Evolutionary conservation across 2,329 filamentous ascomycete genomes (phyloP).

Genomic region (Chaetomiaceae sp.): DNA sequence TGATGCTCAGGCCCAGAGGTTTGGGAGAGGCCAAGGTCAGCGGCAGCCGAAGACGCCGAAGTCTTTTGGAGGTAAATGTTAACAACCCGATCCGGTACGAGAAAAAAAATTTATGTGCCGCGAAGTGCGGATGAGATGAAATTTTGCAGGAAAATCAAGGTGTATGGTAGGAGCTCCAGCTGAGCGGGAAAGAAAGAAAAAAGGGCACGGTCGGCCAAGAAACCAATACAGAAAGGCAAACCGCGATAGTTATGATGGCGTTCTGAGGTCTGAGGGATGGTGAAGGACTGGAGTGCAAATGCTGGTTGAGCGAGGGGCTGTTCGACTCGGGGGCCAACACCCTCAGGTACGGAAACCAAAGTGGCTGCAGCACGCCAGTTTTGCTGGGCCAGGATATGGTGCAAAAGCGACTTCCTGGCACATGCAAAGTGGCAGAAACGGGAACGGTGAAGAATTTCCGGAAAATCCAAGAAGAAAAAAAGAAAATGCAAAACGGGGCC

Average conservation of each 20-base stretch:
- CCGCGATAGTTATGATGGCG: too few species aligned
- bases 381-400: too few species aligned
- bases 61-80: conserved; percentile 47
- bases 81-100: conserved; percentile 1
- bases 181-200: too few species aligned
- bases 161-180: not conserved
- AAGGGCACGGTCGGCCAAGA: too few species aligned
- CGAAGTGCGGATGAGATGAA: not conserved
- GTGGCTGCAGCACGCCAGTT: too few species aligned
- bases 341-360: too few species aligned
- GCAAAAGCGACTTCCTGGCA: not conserved
- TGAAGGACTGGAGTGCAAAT: too few species aligned
- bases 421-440: not conserved
- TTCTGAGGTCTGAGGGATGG: too few species aligned
- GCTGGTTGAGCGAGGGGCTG: too few species aligned
- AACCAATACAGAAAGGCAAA: too few species aligned
- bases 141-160: not conserved
- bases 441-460: not conserved
- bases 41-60: conserved; percentile 73
- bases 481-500: not conserved
- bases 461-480: not conserved
- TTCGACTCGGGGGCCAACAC: too few species aligned
- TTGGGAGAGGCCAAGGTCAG: conserved; percentile 71
- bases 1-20: conserved; percentile 57
- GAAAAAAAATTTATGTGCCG: not conserved